Evolutionary conservation across 306 rosid genomes (phyloP).

Genomic region (Benincasa hispida): DNA sequence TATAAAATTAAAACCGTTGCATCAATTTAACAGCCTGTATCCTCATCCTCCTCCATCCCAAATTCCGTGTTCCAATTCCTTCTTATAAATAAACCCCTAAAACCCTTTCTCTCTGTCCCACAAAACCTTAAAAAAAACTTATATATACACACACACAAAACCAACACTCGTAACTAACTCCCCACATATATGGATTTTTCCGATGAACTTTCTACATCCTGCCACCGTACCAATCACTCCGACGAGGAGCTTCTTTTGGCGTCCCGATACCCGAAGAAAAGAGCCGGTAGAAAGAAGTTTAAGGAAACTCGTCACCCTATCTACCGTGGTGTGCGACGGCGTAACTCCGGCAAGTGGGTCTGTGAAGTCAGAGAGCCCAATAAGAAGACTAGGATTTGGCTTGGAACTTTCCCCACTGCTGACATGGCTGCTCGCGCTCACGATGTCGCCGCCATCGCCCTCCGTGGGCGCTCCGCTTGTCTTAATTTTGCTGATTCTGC

Average conservation of each 20-base stretch:
- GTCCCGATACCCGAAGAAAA: slow-evolving; percentile 47
- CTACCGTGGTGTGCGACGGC: slow-evolving; percentile 50
- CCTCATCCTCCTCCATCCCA: too few species aligned
- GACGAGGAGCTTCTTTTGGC: slow-evolving; percentile 54
- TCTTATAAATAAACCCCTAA: too few species aligned
- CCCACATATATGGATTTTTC: not conserved
- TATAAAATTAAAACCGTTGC: too few species aligned
- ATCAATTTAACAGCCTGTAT: too few species aligned
- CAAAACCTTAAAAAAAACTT: too few species aligned
- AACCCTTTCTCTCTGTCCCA: too few species aligned
- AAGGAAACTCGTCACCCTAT: slow-evolving; percentile 84
- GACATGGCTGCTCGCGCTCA: slow-evolving; percentile 88
- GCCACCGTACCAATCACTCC: slow-evolving; percentile 6
- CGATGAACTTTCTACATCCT: not conserved
- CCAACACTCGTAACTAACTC: too few species aligned
- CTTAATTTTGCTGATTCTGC: slow-evolving; percentile 66
- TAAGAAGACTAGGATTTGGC: slow-evolving; percentile 50
- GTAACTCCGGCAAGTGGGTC: slow-evolving; percentile 69
- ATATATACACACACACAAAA: too few species aligned
- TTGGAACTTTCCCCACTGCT: slow-evolving; percentile 54
- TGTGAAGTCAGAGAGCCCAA: slow-evolving; percentile 72
- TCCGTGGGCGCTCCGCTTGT: slow-evolving; percentile 45
- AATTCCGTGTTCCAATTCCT: too few species aligned
- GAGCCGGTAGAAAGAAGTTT: slow-evolving; percentile 78
- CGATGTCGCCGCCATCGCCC: slow-evolving; percentile 63